Percentiles rank a stretch among this genome's conserved stretches.
phyloP scores from a whole-genome alignment of 208 protist genomes.

The Paratrypanosoma confusum region DNA sequence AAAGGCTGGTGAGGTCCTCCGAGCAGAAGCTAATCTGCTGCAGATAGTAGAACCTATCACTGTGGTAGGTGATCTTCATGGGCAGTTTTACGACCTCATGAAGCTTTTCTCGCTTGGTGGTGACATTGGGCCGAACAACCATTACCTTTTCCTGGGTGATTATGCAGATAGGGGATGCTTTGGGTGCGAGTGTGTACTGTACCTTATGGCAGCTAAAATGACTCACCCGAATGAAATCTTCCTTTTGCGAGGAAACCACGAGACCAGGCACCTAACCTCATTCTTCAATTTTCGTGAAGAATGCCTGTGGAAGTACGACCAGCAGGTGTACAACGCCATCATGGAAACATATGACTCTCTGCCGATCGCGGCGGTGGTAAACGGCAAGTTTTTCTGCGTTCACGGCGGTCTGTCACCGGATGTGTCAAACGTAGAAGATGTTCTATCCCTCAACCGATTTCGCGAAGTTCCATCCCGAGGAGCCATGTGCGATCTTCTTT shows the following conservation, averaged over 20 bases:
- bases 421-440: conserved; percentile 88
- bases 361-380: conserved; percentile 95
- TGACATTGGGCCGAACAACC: conserved; percentile 53
- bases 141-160: conserved; percentile 98
- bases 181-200: conserved; percentile 93
- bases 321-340: conserved; percentile 26
- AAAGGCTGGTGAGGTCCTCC: conserved; percentile 34
- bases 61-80: conserved; percentile 92
- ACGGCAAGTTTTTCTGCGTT: conserved; percentile 98
- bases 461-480: conserved; percentile 96
- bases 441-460: conserved; percentile 91
- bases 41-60: conserved; percentile 43
- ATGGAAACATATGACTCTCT: conserved; percentile 93
- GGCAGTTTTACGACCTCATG: conserved; percentile 87
- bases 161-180: conserved; percentile 97
- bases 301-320: conserved; percentile 88
- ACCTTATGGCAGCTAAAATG: conserved; percentile 95
- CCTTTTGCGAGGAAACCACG: conserved; percentile 90
- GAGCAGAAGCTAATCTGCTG: conserved; percentile 51
- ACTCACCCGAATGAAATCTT: conserved; percentile 77
- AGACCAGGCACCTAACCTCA: conserved; percentile 77
- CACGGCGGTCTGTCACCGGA: conserved; percentile 97
- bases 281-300: conserved; percentile 91
- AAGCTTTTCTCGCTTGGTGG: conserved; percentile 73
- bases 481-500: conserved; percentile 98